A percentile compares a stretch with the other conserved stretches of the same genome.
phyloP scores from a whole-genome alignment of 805 yeast species.

The Wickerhamiella azyma region DNA sequence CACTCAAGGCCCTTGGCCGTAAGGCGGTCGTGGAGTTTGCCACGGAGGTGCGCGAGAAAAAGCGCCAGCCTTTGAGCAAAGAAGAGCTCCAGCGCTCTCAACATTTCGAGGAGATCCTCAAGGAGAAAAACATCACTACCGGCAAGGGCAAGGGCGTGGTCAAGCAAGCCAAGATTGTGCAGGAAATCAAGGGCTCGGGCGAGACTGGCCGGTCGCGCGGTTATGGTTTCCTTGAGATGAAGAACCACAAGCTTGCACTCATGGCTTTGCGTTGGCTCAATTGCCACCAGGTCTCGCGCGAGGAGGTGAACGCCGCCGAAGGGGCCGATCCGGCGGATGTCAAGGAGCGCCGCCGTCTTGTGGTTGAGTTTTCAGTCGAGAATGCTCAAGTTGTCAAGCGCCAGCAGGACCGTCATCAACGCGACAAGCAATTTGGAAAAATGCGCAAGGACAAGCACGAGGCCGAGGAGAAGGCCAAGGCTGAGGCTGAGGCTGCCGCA shows the following conservation, averaged over 20 bases:
- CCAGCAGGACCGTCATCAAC: constrained; percentile 43
- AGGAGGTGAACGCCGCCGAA: constrained; percentile 38
- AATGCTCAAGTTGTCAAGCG: constrained; percentile 88
- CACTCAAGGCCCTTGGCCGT: constrained; percentile 82
- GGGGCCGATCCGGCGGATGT: constrained; percentile 18
- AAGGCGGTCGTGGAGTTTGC: constrained; percentile 93
- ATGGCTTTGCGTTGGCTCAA: constrained; percentile 97
- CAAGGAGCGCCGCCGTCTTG: constrained; percentile 53
- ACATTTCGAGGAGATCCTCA: constrained; percentile 41
- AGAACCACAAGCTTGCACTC: constrained; percentile 82
- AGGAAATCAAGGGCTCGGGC: constrained; percentile 83
- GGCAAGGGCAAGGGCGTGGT: constrained; percentile 75
- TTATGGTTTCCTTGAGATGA: constrained; percentile 85
- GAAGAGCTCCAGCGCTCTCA: constrained; percentile 79
- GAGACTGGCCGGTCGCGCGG: constrained; percentile 87
- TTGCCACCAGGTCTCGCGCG: constrained; percentile 68
- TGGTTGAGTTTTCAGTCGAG: constrained; percentile 92
- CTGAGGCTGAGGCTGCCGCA: constrained; percentile 14
- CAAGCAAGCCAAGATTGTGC: constrained; percentile 81
- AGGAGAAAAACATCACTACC: constrained; percentile 39
- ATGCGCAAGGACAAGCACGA: constrained; percentile 20
- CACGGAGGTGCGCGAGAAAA: constrained; percentile 59
- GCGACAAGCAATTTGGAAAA: constrained; percentile 17
- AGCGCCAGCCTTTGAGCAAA: constrained; percentile 73
- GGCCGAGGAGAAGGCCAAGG: constrained; percentile 1